A percentile compares a stretch with the other conserved stretches of the same genome.
phyloP scores from a whole-genome alignment of 2,329 filamentous ascomycete species.

The Fusarium sp. region DNA sequence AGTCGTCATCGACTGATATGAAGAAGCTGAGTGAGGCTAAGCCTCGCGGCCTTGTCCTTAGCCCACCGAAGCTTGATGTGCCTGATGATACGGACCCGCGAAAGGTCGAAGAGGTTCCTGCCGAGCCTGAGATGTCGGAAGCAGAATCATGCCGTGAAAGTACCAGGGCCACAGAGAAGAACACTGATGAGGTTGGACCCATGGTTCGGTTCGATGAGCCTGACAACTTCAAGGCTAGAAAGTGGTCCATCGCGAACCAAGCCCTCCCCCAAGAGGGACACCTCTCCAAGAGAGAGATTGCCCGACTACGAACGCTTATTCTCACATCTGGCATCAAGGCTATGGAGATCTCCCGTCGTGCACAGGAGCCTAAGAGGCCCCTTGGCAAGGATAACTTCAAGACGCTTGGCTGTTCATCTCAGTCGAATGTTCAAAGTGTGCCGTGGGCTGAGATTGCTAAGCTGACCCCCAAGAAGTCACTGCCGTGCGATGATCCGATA shows the following conservation, averaged over 20 bases:
- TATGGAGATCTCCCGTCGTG: slow-evolving; percentile 78
- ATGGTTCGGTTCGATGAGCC: slow-evolving; percentile 41
- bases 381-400: slow-evolving; percentile 40
- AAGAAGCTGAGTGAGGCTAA: slow-evolving; percentile 48
- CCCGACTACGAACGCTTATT: slow-evolving; percentile 80
- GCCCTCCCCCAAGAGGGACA: slow-evolving; percentile 49
- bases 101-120: slow-evolving; percentile 27
- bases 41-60: slow-evolving; percentile 60
- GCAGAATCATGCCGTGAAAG: slow-evolving; percentile 50
- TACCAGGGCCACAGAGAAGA: slow-evolving; percentile 48
- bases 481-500: slow-evolving; percentile 50
- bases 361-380: slow-evolving; percentile 60
- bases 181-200: slow-evolving; percentile 49
- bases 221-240: slow-evolving; percentile 48
- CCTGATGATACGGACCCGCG: slow-evolving; percentile 54
- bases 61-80: slow-evolving; percentile 62
- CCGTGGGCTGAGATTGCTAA: slow-evolving; percentile 59
- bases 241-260: slow-evolving; percentile 65
- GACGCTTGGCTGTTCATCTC: slow-evolving; percentile 34
- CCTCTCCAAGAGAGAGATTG: slow-evolving; percentile 78
- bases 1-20: slow-evolving; percentile 22
- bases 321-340: slow-evolving; percentile 92
- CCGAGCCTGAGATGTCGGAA: slow-evolving; percentile 54
- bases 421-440: slow-evolving; percentile 38
- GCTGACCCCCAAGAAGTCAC: slow-evolving; percentile 51